phyloP scores from a whole-genome alignment of 805 yeast species.

The Lachancea sp. region DNA sequence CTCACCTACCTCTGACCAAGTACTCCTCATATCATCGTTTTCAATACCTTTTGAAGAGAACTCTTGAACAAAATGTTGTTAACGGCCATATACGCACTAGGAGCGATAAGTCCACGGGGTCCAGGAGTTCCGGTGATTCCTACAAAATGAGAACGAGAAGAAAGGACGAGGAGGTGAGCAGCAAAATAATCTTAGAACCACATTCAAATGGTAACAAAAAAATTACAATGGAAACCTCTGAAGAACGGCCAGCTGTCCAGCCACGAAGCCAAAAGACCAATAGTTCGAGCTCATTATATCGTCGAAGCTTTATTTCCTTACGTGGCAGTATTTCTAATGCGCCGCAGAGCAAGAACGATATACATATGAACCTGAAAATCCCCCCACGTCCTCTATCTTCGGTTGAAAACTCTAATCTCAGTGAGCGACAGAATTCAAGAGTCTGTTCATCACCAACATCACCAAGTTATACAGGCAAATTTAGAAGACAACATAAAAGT shows the following conservation, averaged over 20 bases:
- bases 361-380: slow-evolving; percentile 24
- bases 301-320: slow-evolving; percentile 32
- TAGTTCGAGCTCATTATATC: slow-evolving; percentile 30
- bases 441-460: slow-evolving; percentile 26
- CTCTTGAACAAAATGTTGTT: slow-evolving; percentile 33
- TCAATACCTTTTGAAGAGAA: slow-evolving; percentile 46
- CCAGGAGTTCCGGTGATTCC: slow-evolving; percentile 29
- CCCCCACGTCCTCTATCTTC: slow-evolving; percentile 26
- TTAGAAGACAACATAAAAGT: slow-evolving; percentile 60
- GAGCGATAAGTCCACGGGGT: slow-evolving; percentile 20
- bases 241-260: slow-evolving; percentile 9
- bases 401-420: slow-evolving; percentile 13
- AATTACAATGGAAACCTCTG: background rate
- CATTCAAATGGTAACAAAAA: slow-evolving; percentile 9
- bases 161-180: slow-evolving; percentile 12
- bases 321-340: slow-evolving; percentile 20
- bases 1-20: slow-evolving; percentile 39
- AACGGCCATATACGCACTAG: slow-evolving; percentile 24
- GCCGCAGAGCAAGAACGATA: slow-evolving; percentile 4
- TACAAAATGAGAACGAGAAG: slow-evolving; percentile 16
- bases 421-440: slow-evolving; percentile 9
- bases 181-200: slow-evolving; percentile 30
- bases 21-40: slow-evolving; percentile 51
- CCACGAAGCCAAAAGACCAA: slow-evolving; percentile 20
- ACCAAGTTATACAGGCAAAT: slow-evolving; percentile 38